Conservation (phyloP, 495 filamentous ascomycete genomes). For the Aspergillus sclerotioniger region DNA sequence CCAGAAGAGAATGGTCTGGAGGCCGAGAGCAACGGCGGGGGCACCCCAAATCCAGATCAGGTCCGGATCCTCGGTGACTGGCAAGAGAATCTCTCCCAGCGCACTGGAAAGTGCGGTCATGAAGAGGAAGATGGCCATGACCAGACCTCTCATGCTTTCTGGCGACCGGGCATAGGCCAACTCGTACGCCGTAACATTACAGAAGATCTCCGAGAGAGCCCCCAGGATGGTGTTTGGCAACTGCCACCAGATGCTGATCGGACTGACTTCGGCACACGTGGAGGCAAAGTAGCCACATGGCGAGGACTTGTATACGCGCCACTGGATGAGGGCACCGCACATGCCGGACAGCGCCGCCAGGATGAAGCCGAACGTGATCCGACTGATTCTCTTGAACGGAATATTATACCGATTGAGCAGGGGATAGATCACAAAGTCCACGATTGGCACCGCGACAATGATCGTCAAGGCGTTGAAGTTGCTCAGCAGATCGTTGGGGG, state of each 20-base stretch:
- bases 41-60: constrained; percentile 55
- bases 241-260: constrained; percentile 57
- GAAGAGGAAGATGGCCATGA: constrained; percentile 61
- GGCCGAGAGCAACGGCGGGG: constrained; percentile 45
- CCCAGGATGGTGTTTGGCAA: constrained; percentile 48
- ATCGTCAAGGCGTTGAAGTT: constrained; percentile 72
- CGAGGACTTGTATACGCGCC: constrained; percentile 56
- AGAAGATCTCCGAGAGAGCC: constrained; percentile 68
- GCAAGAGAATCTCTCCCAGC: constrained; percentile 57
- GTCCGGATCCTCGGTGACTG: constrained; percentile 61
- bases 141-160: constrained; percentile 64
- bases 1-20: constrained; percentile 50
- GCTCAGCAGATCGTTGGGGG: constrained; percentile 66
- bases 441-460: constrained; percentile 61
- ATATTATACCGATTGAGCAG: constrained; percentile 51
- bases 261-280: constrained; percentile 42
- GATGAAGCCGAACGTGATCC: constrained; percentile 65
- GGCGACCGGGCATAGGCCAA: constrained; percentile 72
- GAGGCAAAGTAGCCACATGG: constrained; percentile 53
- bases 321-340: constrained; percentile 62
- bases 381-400: constrained; percentile 60
- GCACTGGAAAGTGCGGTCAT: constrained; percentile 50
- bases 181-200: constrained; percentile 68
- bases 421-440: constrained; percentile 65
- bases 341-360: constrained; percentile 55